Base-by-base conservation (phyloP, 2,329 filamentous ascomycete genomes). In the Claviceps maximensis region DNA sequence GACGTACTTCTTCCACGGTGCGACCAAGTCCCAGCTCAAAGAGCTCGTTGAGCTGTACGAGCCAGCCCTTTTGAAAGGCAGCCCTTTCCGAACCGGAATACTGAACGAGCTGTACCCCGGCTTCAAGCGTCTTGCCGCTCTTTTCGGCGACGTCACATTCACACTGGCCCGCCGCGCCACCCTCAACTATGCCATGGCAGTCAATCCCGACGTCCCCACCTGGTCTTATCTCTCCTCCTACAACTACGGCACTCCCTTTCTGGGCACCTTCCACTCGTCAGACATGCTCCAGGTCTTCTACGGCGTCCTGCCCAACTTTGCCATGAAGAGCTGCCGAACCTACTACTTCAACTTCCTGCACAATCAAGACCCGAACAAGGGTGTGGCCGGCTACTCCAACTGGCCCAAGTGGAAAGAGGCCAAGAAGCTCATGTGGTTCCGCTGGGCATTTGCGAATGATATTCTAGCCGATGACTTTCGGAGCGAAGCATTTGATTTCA, bases 161-260 rank as follows among this genome's bases (percentile, higher is more conserved):
- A 90, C 83, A 0, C 73, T 93, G 0, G 79, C 80, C 0, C 80
- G 87, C 1, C 80, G 87, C 17, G 55, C 75, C 5, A 83, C 87
- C 64, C 76, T 93, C 23, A 62, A 73, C 13, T 54, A 61, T 0
- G 65, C 79, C 1, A 61, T 64, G 0, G 52, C 67, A 1, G 67
- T 71, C 13, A 74, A 80, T 56, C 81, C 82, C 0, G 47, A 61
- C n/a, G 79, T 89, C 0, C 80, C 82, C 0, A 70, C 73, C 1
- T 93, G 86, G 86, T 87, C 83, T 0, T 93, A 89, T 67, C 75
- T 93, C 1, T 70, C 83, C 0, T 83, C 80, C 0, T 90, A 90
- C 68, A 67, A 84, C 69, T 80, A 83, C 62, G 83, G 83, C 10
- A 84, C 81, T 0, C 83, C 87, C 0, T 67, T 90, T 48, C 66